Evolutionary conservation across 129 eudicot genomes (phyloP), one percentile per base, ranked within the genome.

Genomic region (Flaveria brownii): DNA sequence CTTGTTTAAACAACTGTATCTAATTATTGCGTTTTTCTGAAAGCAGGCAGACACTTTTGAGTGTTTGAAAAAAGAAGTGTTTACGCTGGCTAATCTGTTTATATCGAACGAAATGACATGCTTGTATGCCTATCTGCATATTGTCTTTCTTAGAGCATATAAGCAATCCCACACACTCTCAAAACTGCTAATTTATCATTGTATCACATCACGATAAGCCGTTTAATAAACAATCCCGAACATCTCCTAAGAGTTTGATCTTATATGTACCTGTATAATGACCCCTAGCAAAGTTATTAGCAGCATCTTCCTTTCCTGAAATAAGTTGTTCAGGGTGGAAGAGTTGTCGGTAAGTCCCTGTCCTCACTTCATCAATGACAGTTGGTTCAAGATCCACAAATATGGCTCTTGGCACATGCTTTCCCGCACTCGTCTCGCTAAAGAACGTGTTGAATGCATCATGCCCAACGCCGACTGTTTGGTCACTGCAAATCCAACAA

Each of bases 361-460:
- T 89, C 72, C 98, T 86, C 41, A 93, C 93, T 78, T 91, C 97
- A 83, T 93, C 98, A 36, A 93, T 91, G 72, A 93, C 98, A 5
- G 98, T 93, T 10, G 98, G 98, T 74, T 93, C 98, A 57, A 93
- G 96, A 84, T 93, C 98, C 63, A 93, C 88, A 81, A 93, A 93
- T 65, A 93, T 85, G 18, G 98, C 97, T 68, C 98, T 73, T 4
- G 98, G 97, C 41, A 93, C 98, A 43, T 93, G 97, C 86, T 93
- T 93, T 76, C 98, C 98, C 3, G 97, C 87, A 69, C 96, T 87
- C 1, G 98, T 93, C 80, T 93, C 97, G 14, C 97, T 90, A 74
- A 90, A 93, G 90, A 93, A 93, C 4, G 97, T 93, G 81, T 93
- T 93, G 87, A 93, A 93, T 65, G 98, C 98, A 85, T 93, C 98